Evolutionary conservation across 2,329 filamentous ascomycete species (phyloP), one percentile per base, ranked within the genome.

Genomic region (Aspergillus pseudoviridinutans): DNA sequence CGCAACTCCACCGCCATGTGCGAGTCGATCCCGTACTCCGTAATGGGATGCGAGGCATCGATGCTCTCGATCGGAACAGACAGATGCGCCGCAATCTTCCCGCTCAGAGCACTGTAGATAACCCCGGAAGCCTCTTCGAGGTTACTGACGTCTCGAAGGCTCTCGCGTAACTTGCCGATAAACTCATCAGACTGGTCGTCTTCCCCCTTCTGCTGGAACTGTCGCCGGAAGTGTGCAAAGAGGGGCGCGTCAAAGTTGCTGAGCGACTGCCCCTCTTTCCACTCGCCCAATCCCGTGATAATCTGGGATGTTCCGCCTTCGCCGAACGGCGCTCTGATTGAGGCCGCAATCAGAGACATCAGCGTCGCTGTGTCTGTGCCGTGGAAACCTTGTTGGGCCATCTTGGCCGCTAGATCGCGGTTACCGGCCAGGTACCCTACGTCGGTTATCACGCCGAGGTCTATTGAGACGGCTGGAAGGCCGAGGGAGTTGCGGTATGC

Each of bases 1-100:
- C 78, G 59, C 35, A 80, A 46, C 59, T 81, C 78, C 1, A 80
- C 73, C 0, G 78, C 78, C 25, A 80, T 72, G 4, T 80, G 70
- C 3, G 75, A 77, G 60, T 79, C 76, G 24, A 78, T 70, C 0
- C 77, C 76, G 41, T 73, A 76, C 8, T 70, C 68, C 1, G 69
- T 68, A 1, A 74, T 64, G 2, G 70, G 63, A 57, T 66, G 68
- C 2, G 51, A 47, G 14, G 60, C 60, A 35, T 60, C 51, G 28
- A 69, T 67, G 5, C 56, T 65, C 14, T 69, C 65, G 0, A 59
- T 51, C 0, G 63, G 55, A 1, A 68, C 58, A 9, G 59, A 56
- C 6, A 68, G 58, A 44, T 66, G 61, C 1, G 55, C 32, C 2
- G 67, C 65, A 20, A 69, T 57, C 24, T 59, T 66, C 10, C 25